Percentiles rank a stretch among this genome's conserved stretches.
phyloP scores from a whole-genome alignment of 768 basidiomycete genomes.

The Auriculariales sp. region DNA sequence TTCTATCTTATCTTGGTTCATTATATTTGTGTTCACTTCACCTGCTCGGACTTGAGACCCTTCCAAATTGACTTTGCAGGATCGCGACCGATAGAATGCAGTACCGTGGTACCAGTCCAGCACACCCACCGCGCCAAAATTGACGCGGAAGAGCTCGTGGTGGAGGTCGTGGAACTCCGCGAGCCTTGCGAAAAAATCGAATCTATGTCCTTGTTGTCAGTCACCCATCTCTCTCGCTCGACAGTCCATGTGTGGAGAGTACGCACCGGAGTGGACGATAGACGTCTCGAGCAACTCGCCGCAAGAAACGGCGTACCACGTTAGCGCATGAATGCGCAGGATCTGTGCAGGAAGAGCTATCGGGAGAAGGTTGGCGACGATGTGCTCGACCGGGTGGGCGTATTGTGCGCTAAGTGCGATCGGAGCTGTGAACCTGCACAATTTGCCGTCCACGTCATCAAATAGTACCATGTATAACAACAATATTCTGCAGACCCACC shows the following conservation, averaged over 20 bases:
- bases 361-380: constrained; percentile 17
- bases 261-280: constrained; percentile 17
- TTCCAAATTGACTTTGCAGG: no score
- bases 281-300: constrained; percentile 14
- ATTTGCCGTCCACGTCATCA: no score
- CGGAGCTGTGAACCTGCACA: constrained; percentile 20
- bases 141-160: constrained; percentile 16
- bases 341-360: constrained; percentile 11
- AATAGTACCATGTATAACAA: no score
- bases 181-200: constrained; percentile 14
- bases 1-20: no score
- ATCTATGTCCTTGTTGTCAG: no score
- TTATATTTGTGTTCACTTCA: no score
- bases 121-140: constrained; percentile 15
- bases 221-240: no score
- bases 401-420: constrained; percentile 19
- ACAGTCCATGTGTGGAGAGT: no score
- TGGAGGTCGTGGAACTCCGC: constrained; percentile 17
- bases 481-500: no score
- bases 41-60: no score
- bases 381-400: constrained; percentile 13
- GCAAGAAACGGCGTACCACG: constrained; percentile 16
- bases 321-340: constrained; percentile 14
- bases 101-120: constrained; percentile 13
- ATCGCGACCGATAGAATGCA: no score